Conservation (phyloP, 2,329 filamentous ascomycete genomes). For the Escovopsis sp. region DNA sequence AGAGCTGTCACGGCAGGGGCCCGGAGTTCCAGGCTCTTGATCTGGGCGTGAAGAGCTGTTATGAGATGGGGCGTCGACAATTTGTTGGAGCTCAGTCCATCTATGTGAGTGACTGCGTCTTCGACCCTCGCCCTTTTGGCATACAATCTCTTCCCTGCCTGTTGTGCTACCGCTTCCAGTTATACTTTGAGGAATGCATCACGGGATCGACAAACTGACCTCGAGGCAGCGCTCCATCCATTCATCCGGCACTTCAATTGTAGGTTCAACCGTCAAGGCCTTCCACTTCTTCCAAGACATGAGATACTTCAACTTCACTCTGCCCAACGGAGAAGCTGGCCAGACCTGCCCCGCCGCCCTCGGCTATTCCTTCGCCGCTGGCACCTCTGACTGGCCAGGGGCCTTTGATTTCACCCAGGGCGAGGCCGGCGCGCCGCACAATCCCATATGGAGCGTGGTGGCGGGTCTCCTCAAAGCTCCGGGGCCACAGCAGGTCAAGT, state of each 20-base stretch:
- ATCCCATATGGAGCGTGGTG: conserved; percentile 68
- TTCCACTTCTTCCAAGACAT: conserved; percentile 82
- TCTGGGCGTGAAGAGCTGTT: conserved; percentile 58
- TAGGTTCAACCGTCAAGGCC: conserved; percentile 55
- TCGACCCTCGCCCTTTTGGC: not conserved
- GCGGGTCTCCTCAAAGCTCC: conserved; percentile 59
- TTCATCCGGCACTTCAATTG: conserved; percentile 32
- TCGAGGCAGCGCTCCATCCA: conserved; percentile 37
- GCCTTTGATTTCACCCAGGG: conserved; percentile 91
- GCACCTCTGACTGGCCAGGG: conserved; percentile 82
- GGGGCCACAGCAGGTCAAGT: conserved; percentile 51
- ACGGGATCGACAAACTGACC: too few species aligned
- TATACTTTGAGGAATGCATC: too few species aligned
- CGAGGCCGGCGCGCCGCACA: conserved; percentile 52
- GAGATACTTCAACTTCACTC: conserved; percentile 55
- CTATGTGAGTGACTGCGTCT: conserved; percentile 18
- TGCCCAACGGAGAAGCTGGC: conserved; percentile 56
- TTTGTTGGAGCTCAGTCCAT: conserved; percentile 40
- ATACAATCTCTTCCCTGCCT: not conserved
- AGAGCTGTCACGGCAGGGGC: conserved; percentile 60
- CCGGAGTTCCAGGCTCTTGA: conserved; percentile 54
- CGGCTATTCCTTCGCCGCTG: conserved; percentile 85
- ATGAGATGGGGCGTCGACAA: conserved; percentile 63
- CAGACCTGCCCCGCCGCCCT: conserved; percentile 74
- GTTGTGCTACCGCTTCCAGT: not conserved